Evolutionary conservation across 257 asterid genomes (phyloP).

Genomic region (Oldenlandia corymbosa): DNA sequence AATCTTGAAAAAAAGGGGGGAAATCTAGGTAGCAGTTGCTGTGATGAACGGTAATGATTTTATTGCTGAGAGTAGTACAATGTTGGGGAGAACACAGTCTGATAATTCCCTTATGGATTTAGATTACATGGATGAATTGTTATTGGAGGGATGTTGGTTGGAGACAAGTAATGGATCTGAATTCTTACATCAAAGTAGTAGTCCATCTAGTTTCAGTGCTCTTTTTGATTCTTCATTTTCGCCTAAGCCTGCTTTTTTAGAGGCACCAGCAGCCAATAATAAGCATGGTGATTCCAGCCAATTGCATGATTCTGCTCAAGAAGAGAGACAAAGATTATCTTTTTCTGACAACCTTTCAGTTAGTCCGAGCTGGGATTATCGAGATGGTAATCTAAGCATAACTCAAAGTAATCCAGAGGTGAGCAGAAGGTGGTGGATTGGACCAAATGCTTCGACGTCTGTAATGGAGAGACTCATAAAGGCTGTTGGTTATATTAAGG

Average conservation of each 20-base stretch:
- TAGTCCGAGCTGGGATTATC: conserved; percentile 26
- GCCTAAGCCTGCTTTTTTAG: conserved; percentile 40
- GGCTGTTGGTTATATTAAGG: conserved; percentile 54
- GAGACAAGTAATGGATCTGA: conserved; percentile 62
- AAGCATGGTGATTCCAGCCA: conserved; percentile 29
- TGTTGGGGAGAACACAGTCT: conserved; percentile 30
- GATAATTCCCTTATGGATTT: conserved; percentile 70
- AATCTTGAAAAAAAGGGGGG: conserved; percentile 13
- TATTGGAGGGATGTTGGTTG: conserved; percentile 80
- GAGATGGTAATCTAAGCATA: conserved; percentile 25
- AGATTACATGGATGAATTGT: conserved; percentile 74
- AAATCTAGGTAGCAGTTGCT: conserved; percentile 18
- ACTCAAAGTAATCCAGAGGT: conserved; percentile 26
- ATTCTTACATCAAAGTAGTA: conserved; percentile 40
- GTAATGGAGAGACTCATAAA: conserved; percentile 61
- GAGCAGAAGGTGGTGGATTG: conserved; percentile 63
- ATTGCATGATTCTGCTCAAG: conserved; percentile 24
- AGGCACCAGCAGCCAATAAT: conserved; percentile 29
- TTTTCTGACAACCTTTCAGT: conserved; percentile 45
- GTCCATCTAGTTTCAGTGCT: conserved; percentile 36
- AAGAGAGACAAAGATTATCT: conserved; percentile 48
- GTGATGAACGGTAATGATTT: conserved; percentile 61
- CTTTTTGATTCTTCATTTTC: conserved; percentile 58
- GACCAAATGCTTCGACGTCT: conserved; percentile 51
- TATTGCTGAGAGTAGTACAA: conserved; percentile 33